A percentile compares a stretch with the other conserved stretches of the same genome.
Evolutionary conservation across 2,329 filamentous ascomycete genomes (phyloP).

Genomic region (Onygenales sp.): DNA sequence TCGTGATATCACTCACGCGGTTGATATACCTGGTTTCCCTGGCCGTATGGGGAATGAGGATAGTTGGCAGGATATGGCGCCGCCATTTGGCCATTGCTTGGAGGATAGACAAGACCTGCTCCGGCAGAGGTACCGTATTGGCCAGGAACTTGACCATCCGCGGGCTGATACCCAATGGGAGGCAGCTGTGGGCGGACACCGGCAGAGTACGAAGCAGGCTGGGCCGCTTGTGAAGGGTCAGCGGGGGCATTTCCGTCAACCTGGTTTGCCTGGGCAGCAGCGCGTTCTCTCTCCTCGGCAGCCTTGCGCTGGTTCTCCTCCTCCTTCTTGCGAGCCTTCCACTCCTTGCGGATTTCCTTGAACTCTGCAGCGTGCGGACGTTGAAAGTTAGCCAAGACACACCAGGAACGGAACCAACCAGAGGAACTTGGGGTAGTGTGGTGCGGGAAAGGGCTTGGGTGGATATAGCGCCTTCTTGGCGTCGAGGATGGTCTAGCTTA

Average conservation of each 20-base stretch:
- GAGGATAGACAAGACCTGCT: conserved; percentile 37
- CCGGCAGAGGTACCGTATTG: conserved; percentile 55
- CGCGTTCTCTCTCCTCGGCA: conserved; percentile 71
- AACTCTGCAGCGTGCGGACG: conserved; percentile 56
- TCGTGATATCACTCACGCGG: conserved; percentile 33
- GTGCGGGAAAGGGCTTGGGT: background rate
- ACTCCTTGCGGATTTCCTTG: conserved; percentile 97
- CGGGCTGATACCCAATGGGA: conserved; percentile 63
- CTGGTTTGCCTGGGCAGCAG: conserved; percentile 47
- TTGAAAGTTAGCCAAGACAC: conserved; percentile 5
- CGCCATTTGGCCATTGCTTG: conserved; percentile 38
- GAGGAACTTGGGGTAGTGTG: conserved; percentile 1
- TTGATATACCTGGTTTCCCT: conserved; percentile 42
- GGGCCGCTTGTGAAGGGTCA: conserved; percentile 35
- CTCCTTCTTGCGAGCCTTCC: conserved; percentile 99
- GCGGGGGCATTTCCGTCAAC: conserved; percentile 38
- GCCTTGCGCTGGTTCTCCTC: conserved; percentile 84
- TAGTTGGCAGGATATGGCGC: conserved; percentile 34
- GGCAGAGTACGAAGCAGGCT: conserved; percentile 37
- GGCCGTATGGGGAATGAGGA: conserved; percentile 41
- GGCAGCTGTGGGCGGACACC: conserved; percentile 57
- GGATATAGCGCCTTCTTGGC: conserved; percentile 8
- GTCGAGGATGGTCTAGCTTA: conserved; percentile 34
- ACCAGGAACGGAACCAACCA: conserved; percentile 9
- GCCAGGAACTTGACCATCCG: conserved; percentile 43